Evolutionary conservation across 2,329 filamentous ascomycete species (phyloP).

Genomic region (Cadophora gregata): DNA sequence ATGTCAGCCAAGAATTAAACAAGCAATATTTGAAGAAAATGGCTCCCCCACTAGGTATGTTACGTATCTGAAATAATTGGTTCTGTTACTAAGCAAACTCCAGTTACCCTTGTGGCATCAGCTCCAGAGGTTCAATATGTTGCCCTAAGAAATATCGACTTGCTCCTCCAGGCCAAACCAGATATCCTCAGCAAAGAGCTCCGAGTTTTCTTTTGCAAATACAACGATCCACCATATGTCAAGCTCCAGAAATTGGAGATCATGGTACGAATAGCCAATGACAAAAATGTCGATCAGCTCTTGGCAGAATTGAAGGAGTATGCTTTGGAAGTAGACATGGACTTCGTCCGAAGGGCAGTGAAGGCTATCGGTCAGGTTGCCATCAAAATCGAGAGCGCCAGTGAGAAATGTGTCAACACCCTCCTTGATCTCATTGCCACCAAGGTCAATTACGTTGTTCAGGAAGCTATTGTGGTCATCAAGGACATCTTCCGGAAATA

Average conservation of each 20-base stretch:
- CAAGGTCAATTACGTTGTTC: constrained; percentile 98
- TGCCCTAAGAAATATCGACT: constrained; percentile 92
- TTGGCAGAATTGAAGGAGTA: constrained; percentile 96
- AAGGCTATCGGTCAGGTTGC: constrained; percentile 97
- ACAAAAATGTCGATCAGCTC: constrained; percentile 93
- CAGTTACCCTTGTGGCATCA: constrained; percentile 96
- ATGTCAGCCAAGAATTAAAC: constrained; percentile 77
- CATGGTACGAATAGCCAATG: constrained; percentile 98
- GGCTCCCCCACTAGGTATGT: constrained; percentile 87
- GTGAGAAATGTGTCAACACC: constrained; percentile 94
- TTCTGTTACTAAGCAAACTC: constrained; percentile 29
- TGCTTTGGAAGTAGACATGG: constrained; percentile 97
- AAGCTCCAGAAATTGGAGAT: constrained; percentile 98
- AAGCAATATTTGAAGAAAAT: constrained; percentile 96
- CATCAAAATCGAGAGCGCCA: constrained; percentile 96
- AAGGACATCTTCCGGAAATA: constrained; percentile 99
- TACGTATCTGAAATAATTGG: not conserved
- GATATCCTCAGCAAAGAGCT: constrained; percentile 98
- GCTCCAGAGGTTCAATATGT: constrained; percentile 98
- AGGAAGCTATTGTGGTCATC: constrained; percentile 98
- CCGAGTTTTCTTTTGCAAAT: constrained; percentile 99
- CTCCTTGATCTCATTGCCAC: constrained; percentile 93
- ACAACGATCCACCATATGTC: constrained; percentile 97
- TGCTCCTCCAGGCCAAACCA: constrained; percentile 92
- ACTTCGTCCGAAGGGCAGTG: constrained; percentile 92